These are phyloP conservation scores for Phytophthora multivora DNA, from an alignment of 352 stramenopile species.

Conservation along the genomic window DNA sequence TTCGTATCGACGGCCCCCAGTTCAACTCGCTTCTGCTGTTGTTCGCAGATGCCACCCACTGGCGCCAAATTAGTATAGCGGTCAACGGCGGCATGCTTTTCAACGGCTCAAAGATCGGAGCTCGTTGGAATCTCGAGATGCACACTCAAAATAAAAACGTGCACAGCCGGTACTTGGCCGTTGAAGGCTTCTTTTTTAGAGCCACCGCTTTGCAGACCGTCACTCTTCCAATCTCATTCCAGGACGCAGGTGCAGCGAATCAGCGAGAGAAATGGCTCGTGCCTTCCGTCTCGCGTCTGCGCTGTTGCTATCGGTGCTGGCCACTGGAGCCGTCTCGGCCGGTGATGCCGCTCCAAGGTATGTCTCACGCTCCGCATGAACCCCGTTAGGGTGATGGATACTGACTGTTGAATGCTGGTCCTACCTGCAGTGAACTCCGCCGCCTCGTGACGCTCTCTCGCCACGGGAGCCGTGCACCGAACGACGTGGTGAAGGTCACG, in stretches of 20 bases:
- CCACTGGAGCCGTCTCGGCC: conserved; percentile 8
- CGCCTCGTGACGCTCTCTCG: conserved; percentile 79
- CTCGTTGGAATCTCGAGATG: conserved; percentile 8
- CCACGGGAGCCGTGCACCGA: conserved; percentile 81
- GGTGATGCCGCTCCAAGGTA: conserved; percentile 23
- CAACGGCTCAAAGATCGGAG: background rate
- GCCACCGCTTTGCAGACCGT: background rate
- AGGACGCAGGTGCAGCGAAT: background rate
- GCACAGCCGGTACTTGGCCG: background rate
- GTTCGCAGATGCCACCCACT: background rate
- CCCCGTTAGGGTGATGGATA: background rate
- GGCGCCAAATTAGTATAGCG: too few relatives aligned
- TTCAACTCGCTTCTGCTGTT: background rate
- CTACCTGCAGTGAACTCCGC: conserved; percentile 59
- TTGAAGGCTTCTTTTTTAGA: conserved; percentile 8
- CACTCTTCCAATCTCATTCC: conserved; percentile 7
- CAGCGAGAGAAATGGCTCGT: conserved; percentile 12
- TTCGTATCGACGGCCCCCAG: background rate
- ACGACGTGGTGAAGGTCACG: conserved; percentile 56
- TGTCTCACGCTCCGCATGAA: background rate
- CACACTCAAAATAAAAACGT: background rate
- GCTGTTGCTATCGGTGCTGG: conserved; percentile 23
- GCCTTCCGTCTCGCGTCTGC: conserved; percentile 11
- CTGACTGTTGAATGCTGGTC: conserved; percentile 4
- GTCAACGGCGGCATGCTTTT: background rate